Percentiles rank a stretch among this genome's conserved stretches.
Conservation (phyloP, 257 asterid species). For the Leptodermis oblonga region DNA sequence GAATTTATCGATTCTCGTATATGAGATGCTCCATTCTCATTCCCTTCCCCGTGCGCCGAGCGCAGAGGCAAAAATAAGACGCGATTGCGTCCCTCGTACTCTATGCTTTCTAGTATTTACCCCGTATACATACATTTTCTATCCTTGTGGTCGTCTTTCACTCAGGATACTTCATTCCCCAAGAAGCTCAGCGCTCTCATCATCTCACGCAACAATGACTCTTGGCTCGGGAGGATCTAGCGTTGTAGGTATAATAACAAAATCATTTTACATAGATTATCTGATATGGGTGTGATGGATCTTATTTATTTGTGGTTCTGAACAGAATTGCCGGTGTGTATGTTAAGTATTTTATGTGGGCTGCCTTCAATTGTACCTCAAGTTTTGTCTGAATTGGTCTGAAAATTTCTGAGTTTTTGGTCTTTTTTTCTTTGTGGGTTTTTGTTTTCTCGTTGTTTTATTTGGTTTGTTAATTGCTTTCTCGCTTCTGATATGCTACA, state of each 20-base stretch:
- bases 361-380: neutral
- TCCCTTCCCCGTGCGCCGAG: no score
- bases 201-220: conserved; percentile 35
- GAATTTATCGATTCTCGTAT: no score
- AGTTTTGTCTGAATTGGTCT: neutral
- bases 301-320: neutral
- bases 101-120: neutral
- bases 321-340: neutral
- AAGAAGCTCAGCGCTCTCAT: neutral
- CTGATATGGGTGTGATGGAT: conserved; percentile 9
- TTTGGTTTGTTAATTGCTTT: neutral
- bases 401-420: neutral
- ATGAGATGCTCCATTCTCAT: no score
- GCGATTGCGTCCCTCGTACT: neutral
- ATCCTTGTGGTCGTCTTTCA: neutral
- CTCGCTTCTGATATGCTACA: neutral
- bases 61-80: no score
- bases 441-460: neutral
- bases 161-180: neutral
- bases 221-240: conserved; percentile 87
- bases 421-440: neutral
- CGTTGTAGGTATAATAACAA: conserved; percentile 54
- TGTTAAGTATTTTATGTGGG: neutral
- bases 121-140: neutral
- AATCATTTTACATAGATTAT: neutral